These are phyloP conservation scores for Quercus gilva DNA, from an alignment of 306 rosid species.

Conservation along the genomic window DNA sequence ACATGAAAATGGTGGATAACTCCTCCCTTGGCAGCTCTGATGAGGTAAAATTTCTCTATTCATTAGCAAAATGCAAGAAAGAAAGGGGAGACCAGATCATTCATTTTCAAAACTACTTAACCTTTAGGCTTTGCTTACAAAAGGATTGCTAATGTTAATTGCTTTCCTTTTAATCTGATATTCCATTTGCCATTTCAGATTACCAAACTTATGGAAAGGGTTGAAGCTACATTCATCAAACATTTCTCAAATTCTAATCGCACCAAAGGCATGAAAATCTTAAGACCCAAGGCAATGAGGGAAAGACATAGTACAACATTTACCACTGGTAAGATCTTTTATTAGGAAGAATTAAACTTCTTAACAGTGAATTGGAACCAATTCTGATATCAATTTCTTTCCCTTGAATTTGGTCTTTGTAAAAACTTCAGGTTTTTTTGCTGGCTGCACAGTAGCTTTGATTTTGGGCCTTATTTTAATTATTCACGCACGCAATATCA, in stretches of 20 bases:
- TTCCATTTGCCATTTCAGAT: slow-evolving; percentile 17
- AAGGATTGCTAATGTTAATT: no score
- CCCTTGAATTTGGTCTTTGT: neutral
- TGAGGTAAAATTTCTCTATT: slow-evolving; percentile 42
- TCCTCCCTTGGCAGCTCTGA: slow-evolving; percentile 68
- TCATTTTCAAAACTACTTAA: no score
- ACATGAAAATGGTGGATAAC: slow-evolving; percentile 68
- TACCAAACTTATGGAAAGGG: slow-evolving; percentile 49
- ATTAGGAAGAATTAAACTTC: no score
- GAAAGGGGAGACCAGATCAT: no score
- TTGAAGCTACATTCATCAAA: slow-evolving; percentile 47
- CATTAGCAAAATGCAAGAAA: no score
- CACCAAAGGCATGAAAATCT: slow-evolving; percentile 52
- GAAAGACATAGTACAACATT: slow-evolving; percentile 66
- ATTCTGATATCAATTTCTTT: neutral
- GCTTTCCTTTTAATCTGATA: no score
- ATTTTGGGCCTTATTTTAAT: slow-evolving; percentile 47
- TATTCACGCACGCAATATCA: slow-evolving; percentile 36
- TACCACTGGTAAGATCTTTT: slow-evolving; percentile 39
- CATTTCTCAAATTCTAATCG: slow-evolving; percentile 68
- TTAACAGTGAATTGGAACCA: no score
- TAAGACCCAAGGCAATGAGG: slow-evolving; percentile 57
- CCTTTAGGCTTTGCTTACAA: no score
- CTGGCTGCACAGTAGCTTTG: slow-evolving; percentile 62
- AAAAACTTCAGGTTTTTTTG: slow-evolving; percentile 56